These are phyloP conservation scores for Penicillium aurantiogriseum DNA, from an alignment of 2,329 filamentous ascomycete genomes.

Conservation along the genomic window DNA sequence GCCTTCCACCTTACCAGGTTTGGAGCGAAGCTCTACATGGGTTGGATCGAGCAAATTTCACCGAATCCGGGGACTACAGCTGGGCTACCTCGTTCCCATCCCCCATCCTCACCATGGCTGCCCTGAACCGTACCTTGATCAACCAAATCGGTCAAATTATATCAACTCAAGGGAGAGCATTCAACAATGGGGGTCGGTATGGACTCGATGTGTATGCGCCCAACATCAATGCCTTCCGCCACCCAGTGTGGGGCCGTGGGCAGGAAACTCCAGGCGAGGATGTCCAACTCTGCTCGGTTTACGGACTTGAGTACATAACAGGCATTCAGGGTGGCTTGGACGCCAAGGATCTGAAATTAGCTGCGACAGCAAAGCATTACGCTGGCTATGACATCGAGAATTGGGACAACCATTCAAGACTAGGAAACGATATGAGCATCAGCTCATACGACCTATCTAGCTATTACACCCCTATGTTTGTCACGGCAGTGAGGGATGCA, in stretches of 20 bases:
- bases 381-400: slow-evolving; percentile 58
- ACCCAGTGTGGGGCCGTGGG: slow-evolving; percentile 63
- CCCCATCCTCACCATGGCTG: slow-evolving; percentile 61
- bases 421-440: slow-evolving; percentile 56
- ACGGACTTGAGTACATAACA: slow-evolving; percentile 54
- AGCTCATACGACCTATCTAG: slow-evolving; percentile 63
- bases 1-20: slow-evolving; percentile 59
- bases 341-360: slow-evolving; percentile 40
- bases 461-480: slow-evolving; percentile 67
- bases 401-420: slow-evolving; percentile 46
- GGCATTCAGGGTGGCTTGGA: slow-evolving; percentile 53
- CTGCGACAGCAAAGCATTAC: slow-evolving; percentile 60
- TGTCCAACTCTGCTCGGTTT: slow-evolving; percentile 48
- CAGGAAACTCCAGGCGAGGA: slow-evolving; percentile 62
- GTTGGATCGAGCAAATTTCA: slow-evolving; percentile 59
- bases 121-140: slow-evolving; percentile 64
- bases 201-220: slow-evolving; percentile 50
- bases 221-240: slow-evolving; percentile 65
- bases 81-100: slow-evolving; percentile 65
- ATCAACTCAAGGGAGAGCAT: slow-evolving; percentile 62
- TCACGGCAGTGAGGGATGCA: slow-evolving; percentile 60
- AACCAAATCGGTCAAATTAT: slow-evolving; percentile 54
- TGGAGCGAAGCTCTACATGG: slow-evolving; percentile 63
- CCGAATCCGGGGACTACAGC: slow-evolving; percentile 53
- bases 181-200: slow-evolving; percentile 58